Percentiles rank a stretch among this genome's conserved stretches.
These are phyloP conservation scores for Alternaria sp. DNA, from an alignment of 2,329 filamentous ascomycete species.

Conservation along the genomic window DNA sequence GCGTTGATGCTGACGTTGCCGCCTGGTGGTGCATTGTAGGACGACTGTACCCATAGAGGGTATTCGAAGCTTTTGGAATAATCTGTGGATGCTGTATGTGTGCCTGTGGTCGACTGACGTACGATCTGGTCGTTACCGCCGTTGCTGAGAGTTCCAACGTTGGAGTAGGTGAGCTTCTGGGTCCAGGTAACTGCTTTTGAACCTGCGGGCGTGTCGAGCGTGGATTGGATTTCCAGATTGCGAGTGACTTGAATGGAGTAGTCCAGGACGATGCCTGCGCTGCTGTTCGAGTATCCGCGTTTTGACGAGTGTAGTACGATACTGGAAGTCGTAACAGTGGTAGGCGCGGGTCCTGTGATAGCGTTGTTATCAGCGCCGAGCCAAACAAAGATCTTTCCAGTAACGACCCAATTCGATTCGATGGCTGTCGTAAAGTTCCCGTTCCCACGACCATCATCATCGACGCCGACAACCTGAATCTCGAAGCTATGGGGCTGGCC, in stretches of 20 bases:
- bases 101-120: slow-evolving; percentile 59
- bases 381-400: slow-evolving; percentile 83
- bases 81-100: slow-evolving; percentile 46
- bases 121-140: slow-evolving; percentile 62
- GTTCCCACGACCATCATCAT: slow-evolving; percentile 60
- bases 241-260: slow-evolving; percentile 66
- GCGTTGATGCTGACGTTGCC: slow-evolving; percentile 56
- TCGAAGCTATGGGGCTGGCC: slow-evolving; percentile 70
- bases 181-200: slow-evolving; percentile 58
- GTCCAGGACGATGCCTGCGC: slow-evolving; percentile 63
- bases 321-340: slow-evolving; percentile 51
- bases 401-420: slow-evolving; percentile 75
- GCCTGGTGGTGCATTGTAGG: slow-evolving; percentile 51
- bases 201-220: slow-evolving; percentile 58
- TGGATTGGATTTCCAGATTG: slow-evolving; percentile 60
- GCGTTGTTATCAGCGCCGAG: slow-evolving; percentile 60
- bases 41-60: slow-evolving; percentile 65
- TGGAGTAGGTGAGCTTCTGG: slow-evolving; percentile 64
- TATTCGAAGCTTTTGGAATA: slow-evolving; percentile 61
- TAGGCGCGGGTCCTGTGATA: slow-evolving; percentile 58
- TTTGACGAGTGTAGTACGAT: slow-evolving; percentile 60
- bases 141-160: slow-evolving; percentile 62
- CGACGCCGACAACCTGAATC: slow-evolving; percentile 70
- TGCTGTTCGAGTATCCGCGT: slow-evolving; percentile 57
- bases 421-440: slow-evolving; percentile 62